phyloP scores from a whole-genome alignment of 495 filamentous ascomycete species.

The Tuber magnatum region DNA sequence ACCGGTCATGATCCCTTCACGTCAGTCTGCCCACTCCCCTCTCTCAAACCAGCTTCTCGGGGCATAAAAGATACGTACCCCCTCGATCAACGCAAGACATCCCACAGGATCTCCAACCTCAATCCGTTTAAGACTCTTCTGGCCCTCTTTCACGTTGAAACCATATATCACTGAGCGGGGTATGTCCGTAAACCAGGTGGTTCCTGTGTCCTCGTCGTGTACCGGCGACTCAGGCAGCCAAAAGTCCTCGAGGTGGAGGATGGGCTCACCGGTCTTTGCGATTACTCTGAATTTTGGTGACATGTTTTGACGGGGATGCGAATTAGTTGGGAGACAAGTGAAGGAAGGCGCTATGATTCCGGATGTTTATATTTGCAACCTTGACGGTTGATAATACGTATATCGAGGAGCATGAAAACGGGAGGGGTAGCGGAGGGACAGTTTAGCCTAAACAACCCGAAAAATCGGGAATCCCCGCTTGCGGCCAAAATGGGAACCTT shows the following conservation, averaged over 20 bases:
- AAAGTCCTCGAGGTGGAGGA: constrained; percentile 27
- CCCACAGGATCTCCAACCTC: constrained; percentile 30
- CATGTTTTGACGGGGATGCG: constrained; percentile 5
- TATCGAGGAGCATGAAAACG: background rate
- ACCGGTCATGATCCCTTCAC: background rate
- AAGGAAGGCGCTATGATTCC: background rate
- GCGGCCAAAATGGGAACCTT: background rate
- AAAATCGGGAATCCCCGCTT: background rate
- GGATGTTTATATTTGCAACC: background rate
- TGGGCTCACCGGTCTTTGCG: constrained; percentile 21
- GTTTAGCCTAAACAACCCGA: background rate
- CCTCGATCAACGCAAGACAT: constrained; percentile 30
- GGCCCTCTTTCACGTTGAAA: constrained; percentile 22
- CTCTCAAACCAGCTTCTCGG: background rate
- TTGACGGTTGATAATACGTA: background rate
- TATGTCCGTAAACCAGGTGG: constrained; percentile 32
- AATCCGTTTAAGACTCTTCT: constrained; percentile 18
- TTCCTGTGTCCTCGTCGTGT: constrained; percentile 16
- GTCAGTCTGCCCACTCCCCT: background rate
- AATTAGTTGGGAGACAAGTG: background rate
- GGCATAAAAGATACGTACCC: constrained; percentile 17
- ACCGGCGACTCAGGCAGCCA: constrained; percentile 32
- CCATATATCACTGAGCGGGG: constrained; percentile 24
- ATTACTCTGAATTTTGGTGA: constrained; percentile 22
- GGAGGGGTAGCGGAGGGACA: background rate